Evolutionary conservation across 148 eudicot species (phyloP).

Genomic region (Chenopodium quinoa): DNA sequence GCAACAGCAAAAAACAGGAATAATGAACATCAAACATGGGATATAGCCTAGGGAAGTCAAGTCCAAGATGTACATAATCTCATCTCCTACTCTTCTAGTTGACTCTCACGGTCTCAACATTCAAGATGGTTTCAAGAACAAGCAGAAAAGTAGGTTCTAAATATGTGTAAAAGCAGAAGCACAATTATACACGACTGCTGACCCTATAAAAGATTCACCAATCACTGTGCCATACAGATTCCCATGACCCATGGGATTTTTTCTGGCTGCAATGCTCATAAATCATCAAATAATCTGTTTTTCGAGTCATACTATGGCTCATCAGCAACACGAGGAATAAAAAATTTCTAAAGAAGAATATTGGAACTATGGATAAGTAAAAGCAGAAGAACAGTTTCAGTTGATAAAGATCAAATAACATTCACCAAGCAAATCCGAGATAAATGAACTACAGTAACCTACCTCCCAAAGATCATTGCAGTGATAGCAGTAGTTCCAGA

Average conservation of each 20-base stretch:
- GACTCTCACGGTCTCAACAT: not conserved
- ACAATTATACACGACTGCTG: too few species aligned
- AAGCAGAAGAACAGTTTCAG: not conserved
- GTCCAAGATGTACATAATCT: not conserved
- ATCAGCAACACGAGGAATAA: not conserved
- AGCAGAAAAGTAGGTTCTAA: not conserved
- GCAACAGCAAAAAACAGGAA: not conserved
- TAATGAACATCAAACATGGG: not conserved
- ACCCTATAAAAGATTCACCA: too few species aligned
- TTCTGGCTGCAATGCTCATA: not conserved
- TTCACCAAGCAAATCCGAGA: not conserved
- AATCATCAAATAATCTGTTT: not conserved
- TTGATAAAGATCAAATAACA: not conserved
- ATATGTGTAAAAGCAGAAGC: too few species aligned
- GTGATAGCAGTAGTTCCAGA: constrained; percentile 98
- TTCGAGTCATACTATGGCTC: not conserved
- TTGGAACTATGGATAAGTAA: not conserved
- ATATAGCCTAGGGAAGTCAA: not conserved
- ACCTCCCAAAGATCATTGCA: constrained; percentile 99
- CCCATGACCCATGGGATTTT: not conserved
- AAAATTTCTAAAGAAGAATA: not conserved
- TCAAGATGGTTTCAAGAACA: not conserved
- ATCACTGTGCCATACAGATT: too few species aligned
- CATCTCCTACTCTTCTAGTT: not conserved
- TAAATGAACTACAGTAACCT: constrained; percentile 14